These are phyloP conservation scores for Fragaria nilgerrensis DNA, from an alignment of 306 rosid species.

Conservation along the genomic window DNA sequence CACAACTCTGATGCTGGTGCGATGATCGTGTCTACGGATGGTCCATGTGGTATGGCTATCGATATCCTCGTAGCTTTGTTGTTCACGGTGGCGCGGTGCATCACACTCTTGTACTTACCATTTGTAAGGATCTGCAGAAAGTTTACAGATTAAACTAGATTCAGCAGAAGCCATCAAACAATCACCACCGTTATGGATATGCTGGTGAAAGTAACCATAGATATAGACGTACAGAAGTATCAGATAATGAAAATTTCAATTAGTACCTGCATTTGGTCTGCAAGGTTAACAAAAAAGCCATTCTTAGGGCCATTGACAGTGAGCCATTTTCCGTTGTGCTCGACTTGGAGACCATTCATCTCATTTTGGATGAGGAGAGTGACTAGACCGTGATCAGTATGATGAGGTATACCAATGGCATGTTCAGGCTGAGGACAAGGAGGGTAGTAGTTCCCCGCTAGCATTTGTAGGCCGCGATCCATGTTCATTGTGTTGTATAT, in stretches of 20 bases:
- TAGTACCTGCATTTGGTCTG: conserved; percentile 15
- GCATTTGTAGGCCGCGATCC: conserved; percentile 20
- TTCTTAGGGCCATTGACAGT: conserved; percentile 20
- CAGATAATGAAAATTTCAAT: no score
- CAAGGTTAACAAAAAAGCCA: conserved; percentile 25
- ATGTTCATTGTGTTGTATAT: conserved; percentile 17
- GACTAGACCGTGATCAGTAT: conserved; percentile 27
- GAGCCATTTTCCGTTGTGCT: conserved; percentile 30
- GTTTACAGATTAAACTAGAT: no score
- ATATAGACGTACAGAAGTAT: no score
- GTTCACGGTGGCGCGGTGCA: conserved; percentile 47
- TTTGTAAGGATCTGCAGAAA: conserved; percentile 38
- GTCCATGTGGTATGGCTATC: conserved; percentile 41
- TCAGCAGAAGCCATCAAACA: no score
- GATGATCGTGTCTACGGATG: conserved; percentile 44
- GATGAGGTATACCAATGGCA: conserved; percentile 26
- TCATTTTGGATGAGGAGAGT: conserved; percentile 23
- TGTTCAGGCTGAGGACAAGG: conserved; percentile 37
- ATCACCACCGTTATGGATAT: no score
- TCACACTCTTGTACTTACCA: conserved; percentile 50
- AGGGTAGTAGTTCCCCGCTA: conserved; percentile 21
- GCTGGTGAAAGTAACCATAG: no score
- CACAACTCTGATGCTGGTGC: conserved; percentile 45
- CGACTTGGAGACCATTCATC: conserved; percentile 27
- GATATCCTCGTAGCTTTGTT: conserved; percentile 49